Percentiles rank a stretch among this genome's conserved stretches.
These are phyloP conservation scores for Penicillium sclerotiorum DNA, from an alignment of 2,329 filamentous ascomycete species.

Conservation along the genomic window DNA sequence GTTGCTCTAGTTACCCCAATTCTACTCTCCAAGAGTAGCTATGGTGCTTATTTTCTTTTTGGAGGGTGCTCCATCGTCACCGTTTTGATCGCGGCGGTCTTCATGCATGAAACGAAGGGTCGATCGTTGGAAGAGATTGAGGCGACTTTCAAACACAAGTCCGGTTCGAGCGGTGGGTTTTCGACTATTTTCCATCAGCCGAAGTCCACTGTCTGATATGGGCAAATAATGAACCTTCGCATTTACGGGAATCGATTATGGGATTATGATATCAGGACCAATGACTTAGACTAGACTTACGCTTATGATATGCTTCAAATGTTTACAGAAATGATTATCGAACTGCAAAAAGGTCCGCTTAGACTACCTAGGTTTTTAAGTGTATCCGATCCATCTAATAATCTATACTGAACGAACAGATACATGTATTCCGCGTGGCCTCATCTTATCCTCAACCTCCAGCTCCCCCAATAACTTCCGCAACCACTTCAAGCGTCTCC, in stretches of 20 bases:
- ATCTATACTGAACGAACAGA: too few species aligned
- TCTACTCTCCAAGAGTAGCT: constrained; percentile 46
- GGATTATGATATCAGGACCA: not conserved
- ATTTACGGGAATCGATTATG: not conserved
- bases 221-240: not conserved
- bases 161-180: not conserved
- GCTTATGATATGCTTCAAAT: not conserved
- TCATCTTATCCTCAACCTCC: too few species aligned
- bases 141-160: constrained; percentile 41
- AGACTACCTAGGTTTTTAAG: not conserved
- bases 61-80: constrained; percentile 45
- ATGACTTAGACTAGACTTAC: not conserved
- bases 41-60: constrained; percentile 52
- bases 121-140: constrained; percentile 55
- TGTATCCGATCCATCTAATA: too few species aligned
- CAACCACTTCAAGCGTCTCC: not conserved
- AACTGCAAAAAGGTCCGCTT: not conserved
- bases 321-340: not conserved
- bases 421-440: too few species aligned
- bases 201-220: not conserved
- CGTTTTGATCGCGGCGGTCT: constrained; percentile 41
- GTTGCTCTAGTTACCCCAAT: constrained; percentile 51
- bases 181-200: not conserved
- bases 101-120: constrained; percentile 57
- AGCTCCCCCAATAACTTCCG: not conserved